Percentiles rank a stretch among this genome's conserved stretches.
These are phyloP conservation scores for Flueggea neowawraea DNA, from an alignment of 441 rosid genomes.

Conservation along the genomic window DNA sequence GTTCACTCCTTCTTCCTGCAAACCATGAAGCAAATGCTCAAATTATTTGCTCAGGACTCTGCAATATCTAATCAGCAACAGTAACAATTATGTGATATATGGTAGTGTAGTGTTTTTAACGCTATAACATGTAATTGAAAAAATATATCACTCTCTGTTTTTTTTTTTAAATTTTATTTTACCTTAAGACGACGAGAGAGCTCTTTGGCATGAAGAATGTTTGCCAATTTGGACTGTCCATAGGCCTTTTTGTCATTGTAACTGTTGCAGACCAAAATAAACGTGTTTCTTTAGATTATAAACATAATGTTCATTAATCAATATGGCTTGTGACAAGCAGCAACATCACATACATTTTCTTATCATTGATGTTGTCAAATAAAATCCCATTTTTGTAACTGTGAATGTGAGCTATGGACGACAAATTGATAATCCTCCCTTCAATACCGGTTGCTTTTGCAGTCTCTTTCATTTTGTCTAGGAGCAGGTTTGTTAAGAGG, in stretches of 20 bases:
- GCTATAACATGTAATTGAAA: too few species aligned
- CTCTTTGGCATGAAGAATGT: slow-evolving; percentile 80
- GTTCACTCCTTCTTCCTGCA: slow-evolving; percentile 74
- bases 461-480: slow-evolving; percentile 73
- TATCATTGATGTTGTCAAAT: slow-evolving; percentile 45
- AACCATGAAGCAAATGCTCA: background rate
- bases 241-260: slow-evolving; percentile 84
- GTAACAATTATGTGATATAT: too few species aligned
- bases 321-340: background rate
- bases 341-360: background rate
- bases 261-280: slow-evolving; percentile 26
- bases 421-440: slow-evolving; percentile 86
- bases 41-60: too few species aligned
- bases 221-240: slow-evolving; percentile 91
- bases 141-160: background rate
- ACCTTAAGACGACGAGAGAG: slow-evolving; percentile 83
- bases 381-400: slow-evolving; percentile 56
- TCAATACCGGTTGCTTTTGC: slow-evolving; percentile 54
- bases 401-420: slow-evolving; percentile 81
- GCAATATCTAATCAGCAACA: too few species aligned
- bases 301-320: too few species aligned
- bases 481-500: slow-evolving; percentile 72
- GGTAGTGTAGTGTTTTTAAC: too few species aligned
- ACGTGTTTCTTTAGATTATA: background rate
- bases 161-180: background rate